phyloP scores from a whole-genome alignment of 495 filamentous ascomycete species.

The Annulohypoxylon stygium region DNA sequence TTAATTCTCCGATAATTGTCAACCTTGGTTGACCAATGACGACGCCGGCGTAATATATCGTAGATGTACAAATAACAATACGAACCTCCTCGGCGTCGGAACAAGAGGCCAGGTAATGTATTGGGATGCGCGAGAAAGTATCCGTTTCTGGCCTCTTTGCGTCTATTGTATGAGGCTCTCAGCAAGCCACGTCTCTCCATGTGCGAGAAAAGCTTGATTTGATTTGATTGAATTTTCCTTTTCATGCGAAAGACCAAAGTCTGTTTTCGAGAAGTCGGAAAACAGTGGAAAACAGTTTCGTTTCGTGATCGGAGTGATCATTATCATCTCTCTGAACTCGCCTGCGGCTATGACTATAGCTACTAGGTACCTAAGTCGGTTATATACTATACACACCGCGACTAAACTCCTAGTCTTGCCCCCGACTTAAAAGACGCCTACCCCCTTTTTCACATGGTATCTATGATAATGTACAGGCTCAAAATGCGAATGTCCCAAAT shows the following conservation, averaged over 20 bases:
- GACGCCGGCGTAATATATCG: conserved; percentile 22
- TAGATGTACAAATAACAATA: conserved; percentile 34
- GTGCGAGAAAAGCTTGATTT: background rate
- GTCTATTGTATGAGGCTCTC: conserved; percentile 5
- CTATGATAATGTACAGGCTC: conserved; percentile 47
- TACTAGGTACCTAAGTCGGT: background rate
- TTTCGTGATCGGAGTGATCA: conserved; percentile 11
- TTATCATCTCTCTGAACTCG: conserved; percentile 13
- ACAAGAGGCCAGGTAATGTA: conserved; percentile 8
- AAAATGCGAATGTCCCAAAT: conserved; percentile 43
- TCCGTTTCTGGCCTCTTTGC: background rate
- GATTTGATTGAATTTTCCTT: too few species aligned
- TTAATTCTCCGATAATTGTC: conserved; percentile 45
- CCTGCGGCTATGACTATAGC: background rate
- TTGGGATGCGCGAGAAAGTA: conserved; percentile 11
- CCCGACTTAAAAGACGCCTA: conserved; percentile 33
- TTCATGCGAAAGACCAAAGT: too few species aligned
- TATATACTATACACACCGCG: conserved; percentile 24
- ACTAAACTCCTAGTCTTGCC: conserved; percentile 24
- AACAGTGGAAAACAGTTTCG: conserved; percentile 3
- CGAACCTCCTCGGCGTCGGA: conserved; percentile 28
- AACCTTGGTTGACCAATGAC: conserved; percentile 22
- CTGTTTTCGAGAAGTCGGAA: background rate
- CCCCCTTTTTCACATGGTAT: conserved; percentile 46
- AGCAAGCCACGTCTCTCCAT: conserved; percentile 10